Base-by-base conservation (phyloP, 2,329 filamentous ascomycete genomes). In the Neobulgaria alba region DNA sequence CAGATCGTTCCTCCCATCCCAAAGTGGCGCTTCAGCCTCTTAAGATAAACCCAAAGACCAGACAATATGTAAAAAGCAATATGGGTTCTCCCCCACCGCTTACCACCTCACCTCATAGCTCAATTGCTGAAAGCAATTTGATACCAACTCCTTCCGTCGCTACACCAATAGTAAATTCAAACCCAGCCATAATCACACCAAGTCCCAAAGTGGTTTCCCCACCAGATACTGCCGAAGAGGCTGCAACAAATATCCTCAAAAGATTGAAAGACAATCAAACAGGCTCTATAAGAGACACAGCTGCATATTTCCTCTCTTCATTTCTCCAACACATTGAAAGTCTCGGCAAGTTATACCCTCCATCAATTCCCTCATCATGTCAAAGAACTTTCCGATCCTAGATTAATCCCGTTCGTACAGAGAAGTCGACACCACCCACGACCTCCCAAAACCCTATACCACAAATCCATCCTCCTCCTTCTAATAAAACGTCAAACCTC, bases 271-370 rank as follows among this genome's bases (percentile, higher is more conserved):
- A 10, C 8, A 4, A 35, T 95, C 93, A 65, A 85, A 35, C 19
- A 2, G 30, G 9, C 14, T 18, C 16, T 5, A 21, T n/a, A 3
- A 10, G n/a, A 5, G 17, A 21, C n/a, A 34, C 23, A 31, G 18
- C n/a, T n/a, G 16, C 8, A 12, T 17, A 2, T 29, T 23, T 5
- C 23, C 36, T 14, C 5, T 34, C 18, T 30, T 10, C 31, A 18
- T 23, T 29, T 2, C 18, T 16, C 16, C 10, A 12, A 15, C 12
- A 12, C 36, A 12, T 29, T 90, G 85, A 90, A 62, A 85, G 93
- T 69, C 77, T 95, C 62, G 89, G 89, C 84, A 85, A 83, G 87
- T 49, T 45, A 15, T 36, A 70, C 71, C 57, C 62, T 71, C 69
- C 67, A 56, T 62, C 63, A 63, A 61, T 56, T 54, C 54, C 46